Conservation (phyloP, 2,329 filamentous ascomycete species). For the Pseudofabraea citricarpa region DNA sequence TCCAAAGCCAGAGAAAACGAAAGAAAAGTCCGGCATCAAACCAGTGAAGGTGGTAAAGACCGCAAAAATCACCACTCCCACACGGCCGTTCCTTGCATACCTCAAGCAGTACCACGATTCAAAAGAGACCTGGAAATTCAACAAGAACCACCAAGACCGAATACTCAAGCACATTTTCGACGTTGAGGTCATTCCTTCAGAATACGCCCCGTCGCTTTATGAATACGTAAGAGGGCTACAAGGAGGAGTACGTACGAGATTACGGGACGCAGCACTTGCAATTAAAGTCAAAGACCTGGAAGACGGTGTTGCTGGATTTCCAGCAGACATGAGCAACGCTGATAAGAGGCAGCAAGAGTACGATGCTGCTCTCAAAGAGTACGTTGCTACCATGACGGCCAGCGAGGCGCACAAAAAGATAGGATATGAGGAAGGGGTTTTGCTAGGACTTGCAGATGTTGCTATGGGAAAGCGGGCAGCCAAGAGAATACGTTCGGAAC, state of each 20-base stretch:
- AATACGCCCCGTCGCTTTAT: constrained; percentile 65
- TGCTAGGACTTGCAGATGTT: constrained; percentile 37
- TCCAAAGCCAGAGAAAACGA: constrained; percentile 6
- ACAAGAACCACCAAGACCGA: constrained; percentile 85
- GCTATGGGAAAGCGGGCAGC: constrained; percentile 50
- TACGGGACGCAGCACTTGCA: constrained; percentile 62
- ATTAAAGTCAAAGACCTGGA: constrained; percentile 53
- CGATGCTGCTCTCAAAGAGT: constrained; percentile 40
- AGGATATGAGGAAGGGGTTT: constrained; percentile 26
- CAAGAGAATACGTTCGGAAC: constrained; percentile 60
- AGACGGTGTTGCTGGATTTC: constrained; percentile 40
- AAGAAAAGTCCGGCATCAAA: constrained; percentile 2
- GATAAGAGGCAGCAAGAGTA: constrained; percentile 51
- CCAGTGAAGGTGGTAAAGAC: constrained; percentile 11
- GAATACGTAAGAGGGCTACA: constrained; percentile 77
- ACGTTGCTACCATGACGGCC: constrained; percentile 22
- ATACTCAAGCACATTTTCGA: constrained; percentile 81
- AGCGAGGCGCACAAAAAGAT: constrained; percentile 14
- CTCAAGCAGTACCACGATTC: constrained; percentile 69
- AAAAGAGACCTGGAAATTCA: constrained; percentile 83
- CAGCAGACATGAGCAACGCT: constrained; percentile 40
- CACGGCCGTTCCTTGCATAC: constrained; percentile 67
- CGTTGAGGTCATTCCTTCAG: constrained; percentile 62
- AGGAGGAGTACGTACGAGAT: constrained; percentile 64
- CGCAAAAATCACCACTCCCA: constrained; percentile 6